Conservation (phyloP, 805 yeast species). For the Scheffersomyces stipitis region DNA sequence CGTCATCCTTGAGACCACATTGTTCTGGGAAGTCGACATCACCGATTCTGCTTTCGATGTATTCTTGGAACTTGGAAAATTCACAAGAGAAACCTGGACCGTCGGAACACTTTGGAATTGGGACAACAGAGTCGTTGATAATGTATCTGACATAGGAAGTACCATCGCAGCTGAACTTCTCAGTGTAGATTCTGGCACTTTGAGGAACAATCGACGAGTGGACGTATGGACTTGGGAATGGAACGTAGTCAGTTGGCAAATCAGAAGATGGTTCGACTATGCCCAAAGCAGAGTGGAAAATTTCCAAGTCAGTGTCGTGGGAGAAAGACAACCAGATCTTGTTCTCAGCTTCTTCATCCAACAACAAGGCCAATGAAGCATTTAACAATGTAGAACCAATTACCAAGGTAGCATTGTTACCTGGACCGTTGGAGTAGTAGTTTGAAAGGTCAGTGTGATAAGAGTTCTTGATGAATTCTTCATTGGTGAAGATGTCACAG, state of each 20-base stretch:
- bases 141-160: slow-evolving; percentile 10
- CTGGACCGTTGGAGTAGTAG: slow-evolving; percentile 15
- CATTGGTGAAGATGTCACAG: slow-evolving; percentile 13
- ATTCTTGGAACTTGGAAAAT: slow-evolving; percentile 25
- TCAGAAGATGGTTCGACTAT: slow-evolving; percentile 5
- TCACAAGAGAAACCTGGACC: slow-evolving; percentile 22
- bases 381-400: slow-evolving; percentile 9
- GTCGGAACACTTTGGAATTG: slow-evolving; percentile 8
- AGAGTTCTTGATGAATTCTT: slow-evolving; percentile 10
- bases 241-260: slow-evolving; percentile 10
- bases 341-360: slow-evolving; percentile 9
- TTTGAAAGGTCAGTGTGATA: slow-evolving; percentile 10
- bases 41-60: slow-evolving; percentile 19
- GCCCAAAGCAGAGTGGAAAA: slow-evolving; percentile 11
- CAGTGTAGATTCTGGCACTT: slow-evolving; percentile 12
- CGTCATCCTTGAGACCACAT: slow-evolving; percentile 20
- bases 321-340: slow-evolving; percentile 14
- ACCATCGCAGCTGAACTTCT: slow-evolving; percentile 9
- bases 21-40: slow-evolving; percentile 24
- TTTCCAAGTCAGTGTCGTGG: slow-evolving; percentile 15
- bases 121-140: slow-evolving; percentile 15
- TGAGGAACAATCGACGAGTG: slow-evolving; percentile 13
- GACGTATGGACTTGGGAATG: slow-evolving; percentile 8
- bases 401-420: slow-evolving; percentile 6
- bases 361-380: slow-evolving; percentile 10